phyloP scores from a whole-genome alignment of 495 filamentous ascomycete genomes.

The Parmelia sp. region DNA sequence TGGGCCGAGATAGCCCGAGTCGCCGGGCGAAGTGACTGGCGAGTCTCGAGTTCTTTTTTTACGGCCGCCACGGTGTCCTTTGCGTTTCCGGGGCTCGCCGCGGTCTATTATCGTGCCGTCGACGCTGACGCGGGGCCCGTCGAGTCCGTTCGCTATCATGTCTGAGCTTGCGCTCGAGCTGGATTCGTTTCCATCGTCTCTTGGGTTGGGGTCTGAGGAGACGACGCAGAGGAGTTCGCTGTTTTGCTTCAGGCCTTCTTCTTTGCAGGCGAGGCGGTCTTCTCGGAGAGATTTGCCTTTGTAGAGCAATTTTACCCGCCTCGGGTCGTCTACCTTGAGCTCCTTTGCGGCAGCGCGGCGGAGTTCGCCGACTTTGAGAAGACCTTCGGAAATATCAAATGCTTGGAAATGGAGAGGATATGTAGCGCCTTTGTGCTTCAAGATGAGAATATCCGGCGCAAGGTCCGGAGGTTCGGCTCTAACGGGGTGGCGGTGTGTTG shows the following conservation, averaged over 20 bases:
- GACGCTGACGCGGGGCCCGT: constrained; percentile 26
- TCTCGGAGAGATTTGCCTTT: constrained; percentile 74
- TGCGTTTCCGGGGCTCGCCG: constrained; percentile 22
- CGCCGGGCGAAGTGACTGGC: constrained; percentile 16
- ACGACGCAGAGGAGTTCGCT: constrained; percentile 65
- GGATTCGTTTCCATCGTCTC: constrained; percentile 43
- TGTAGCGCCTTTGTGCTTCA: constrained; percentile 63
- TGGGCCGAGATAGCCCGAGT: constrained; percentile 28
- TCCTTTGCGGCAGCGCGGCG: constrained; percentile 57
- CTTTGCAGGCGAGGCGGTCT: constrained; percentile 53
- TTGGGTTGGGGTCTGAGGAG: constrained; percentile 28
- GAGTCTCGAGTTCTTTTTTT: constrained; percentile 34
- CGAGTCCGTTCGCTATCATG: constrained; percentile 39
- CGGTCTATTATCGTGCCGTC: constrained; percentile 20
- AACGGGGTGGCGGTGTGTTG: constrained; percentile 27
- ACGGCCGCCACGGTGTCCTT: constrained; percentile 25
- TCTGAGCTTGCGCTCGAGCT: constrained; percentile 44
- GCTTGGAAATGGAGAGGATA: constrained; percentile 74
- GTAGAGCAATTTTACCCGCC: constrained; percentile 68
- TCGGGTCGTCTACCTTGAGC: constrained; percentile 53
- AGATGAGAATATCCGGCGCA: constrained; percentile 71
- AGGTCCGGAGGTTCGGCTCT: constrained; percentile 33
- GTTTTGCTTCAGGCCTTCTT: constrained; percentile 74
- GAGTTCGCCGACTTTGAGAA: constrained; percentile 61
- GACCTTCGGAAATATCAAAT: constrained; percentile 73